phyloP scores from a whole-genome alignment of 2,329 filamentous ascomycete genomes.

The Fusarium globosum region DNA sequence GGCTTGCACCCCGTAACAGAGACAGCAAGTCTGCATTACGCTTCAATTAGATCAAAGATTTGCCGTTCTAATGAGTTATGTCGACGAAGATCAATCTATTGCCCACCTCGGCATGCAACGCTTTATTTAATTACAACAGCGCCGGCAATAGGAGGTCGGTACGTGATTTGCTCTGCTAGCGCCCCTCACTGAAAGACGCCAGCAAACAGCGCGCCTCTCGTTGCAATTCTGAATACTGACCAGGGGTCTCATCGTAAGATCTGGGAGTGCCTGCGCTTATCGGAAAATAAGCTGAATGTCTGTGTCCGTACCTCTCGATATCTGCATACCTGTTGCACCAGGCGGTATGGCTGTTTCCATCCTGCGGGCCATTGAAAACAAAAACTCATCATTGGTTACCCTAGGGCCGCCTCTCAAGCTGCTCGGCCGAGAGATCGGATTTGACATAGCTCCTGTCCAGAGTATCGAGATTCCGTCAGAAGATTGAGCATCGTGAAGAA shows the following conservation, averaged over 20 bases:
- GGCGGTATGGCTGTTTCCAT: not conserved
- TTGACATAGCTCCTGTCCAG: too few species aligned
- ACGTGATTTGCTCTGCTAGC: not conserved
- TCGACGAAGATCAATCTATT: not conserved
- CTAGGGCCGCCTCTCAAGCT: not conserved
- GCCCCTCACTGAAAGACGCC: not conserved
- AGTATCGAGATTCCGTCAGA: too few species aligned
- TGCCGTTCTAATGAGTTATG: not conserved
- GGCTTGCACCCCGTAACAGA: not conserved
- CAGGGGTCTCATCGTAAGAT: not conserved
- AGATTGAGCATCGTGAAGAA: not conserved
- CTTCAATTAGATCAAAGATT: not conserved
- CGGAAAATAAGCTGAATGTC: not conserved
- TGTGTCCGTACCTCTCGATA: not conserved
- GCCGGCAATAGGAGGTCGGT: not conserved
- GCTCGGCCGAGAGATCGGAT: not conserved
- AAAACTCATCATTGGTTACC: not conserved
- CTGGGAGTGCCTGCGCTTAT: not conserved
- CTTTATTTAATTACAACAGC: accelerated
- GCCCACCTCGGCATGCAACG: not conserved
- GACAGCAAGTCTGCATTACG: not conserved
- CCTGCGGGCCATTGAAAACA: not conserved
- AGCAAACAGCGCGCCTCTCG: not conserved
- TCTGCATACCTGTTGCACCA: not conserved
- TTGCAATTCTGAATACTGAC: not conserved